Base-by-base conservation (phyloP, 495 filamentous ascomycete genomes). In the Hyaloscypha finlandica region DNA sequence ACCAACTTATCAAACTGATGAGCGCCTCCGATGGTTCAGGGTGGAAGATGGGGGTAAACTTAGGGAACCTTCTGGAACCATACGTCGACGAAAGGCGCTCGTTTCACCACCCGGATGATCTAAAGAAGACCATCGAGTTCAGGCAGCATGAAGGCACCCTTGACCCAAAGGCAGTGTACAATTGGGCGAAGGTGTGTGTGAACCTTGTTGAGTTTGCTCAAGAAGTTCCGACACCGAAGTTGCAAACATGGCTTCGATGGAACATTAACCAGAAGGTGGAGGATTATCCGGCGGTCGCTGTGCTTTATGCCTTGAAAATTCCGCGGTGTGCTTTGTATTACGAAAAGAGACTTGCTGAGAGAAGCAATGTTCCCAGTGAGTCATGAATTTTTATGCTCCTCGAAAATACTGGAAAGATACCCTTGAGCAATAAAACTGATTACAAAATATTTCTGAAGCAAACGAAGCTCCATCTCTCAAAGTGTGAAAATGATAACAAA, bases 61-160 rank as follows among this genome's bases (percentile, higher is more conserved):
- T 48, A 16, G 8, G 14, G 4, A 14, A 48, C 16, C 16, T 48
- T 16, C 8, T 16, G 42, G 42, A 48, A 6, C 16, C 42, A 48
- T 14, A 48, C 9, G 16, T 19, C 8, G 42, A 48, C 16, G 9
- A 14, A 16, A 48, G 9, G 11, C 1, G 16, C 16, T 4, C 16
- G 42, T 19, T 19, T 48, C 16, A 37, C 42, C 11, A 1, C 2
- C 42, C 8, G 8, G 16, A 48, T 19, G 42, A 48, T 11, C 8
- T 48, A 4, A 65, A 58, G 29, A 61, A 67, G 20, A 78, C 74
- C 29, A 67, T 82, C 39, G 80, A 82, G 68, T 82, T 82, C 70
- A 74, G 79, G 29, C 75, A 80, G 53, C 76, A 76, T 11, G 69
- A 32, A 4, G 79, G 79, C 0, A 67, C 72, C 0, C 68, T 81